phyloP scores from a whole-genome alignment of 2,329 filamentous ascomycete genomes.

The Drechslerella stenobrocha region DNA sequence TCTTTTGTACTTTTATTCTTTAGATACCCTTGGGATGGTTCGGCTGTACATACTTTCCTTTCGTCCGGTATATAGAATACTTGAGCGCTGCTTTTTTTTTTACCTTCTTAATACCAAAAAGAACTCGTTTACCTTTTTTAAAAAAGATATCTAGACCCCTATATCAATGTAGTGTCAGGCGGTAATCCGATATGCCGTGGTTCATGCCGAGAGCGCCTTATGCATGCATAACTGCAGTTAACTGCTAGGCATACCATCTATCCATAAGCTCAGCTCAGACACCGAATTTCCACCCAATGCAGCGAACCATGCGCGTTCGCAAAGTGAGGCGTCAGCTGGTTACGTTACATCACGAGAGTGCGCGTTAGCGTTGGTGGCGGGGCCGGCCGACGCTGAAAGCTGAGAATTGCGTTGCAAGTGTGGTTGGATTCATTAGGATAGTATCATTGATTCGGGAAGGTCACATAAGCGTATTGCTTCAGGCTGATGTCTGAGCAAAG shows the following conservation, averaged over 20 bases:
- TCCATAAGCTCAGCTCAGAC: too few species aligned
- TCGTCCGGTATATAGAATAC: neutral
- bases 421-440: slow-evolving; percentile 29
- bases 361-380: neutral
- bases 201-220: too few species aligned
- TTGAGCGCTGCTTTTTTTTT: neutral
- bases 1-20: neutral
- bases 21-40: slow-evolving; percentile 1
- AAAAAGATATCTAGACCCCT: too few species aligned
- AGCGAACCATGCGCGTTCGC: neutral
- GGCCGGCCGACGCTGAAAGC: neutral
- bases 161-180: too few species aligned
- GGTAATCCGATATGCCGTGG: too few species aligned
- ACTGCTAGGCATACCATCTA: too few species aligned
- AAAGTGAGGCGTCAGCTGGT: neutral
- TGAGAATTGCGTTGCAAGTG: slow-evolving; percentile 29
- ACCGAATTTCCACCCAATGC: too few species aligned
- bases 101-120: neutral
- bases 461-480: slow-evolving; percentile 6
- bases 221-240: too few species aligned
- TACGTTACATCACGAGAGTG: neutral
- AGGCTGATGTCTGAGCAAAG: neutral
- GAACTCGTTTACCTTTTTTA: too few species aligned
- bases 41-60: slow-evolving; percentile 30
- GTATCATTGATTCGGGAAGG: slow-evolving; percentile 21